Percentiles rank a stretch among this genome's conserved stretches.
Evolutionary conservation across 2,329 filamentous ascomycete species (phyloP).

Genomic region (Fusarium bulbicola): DNA sequence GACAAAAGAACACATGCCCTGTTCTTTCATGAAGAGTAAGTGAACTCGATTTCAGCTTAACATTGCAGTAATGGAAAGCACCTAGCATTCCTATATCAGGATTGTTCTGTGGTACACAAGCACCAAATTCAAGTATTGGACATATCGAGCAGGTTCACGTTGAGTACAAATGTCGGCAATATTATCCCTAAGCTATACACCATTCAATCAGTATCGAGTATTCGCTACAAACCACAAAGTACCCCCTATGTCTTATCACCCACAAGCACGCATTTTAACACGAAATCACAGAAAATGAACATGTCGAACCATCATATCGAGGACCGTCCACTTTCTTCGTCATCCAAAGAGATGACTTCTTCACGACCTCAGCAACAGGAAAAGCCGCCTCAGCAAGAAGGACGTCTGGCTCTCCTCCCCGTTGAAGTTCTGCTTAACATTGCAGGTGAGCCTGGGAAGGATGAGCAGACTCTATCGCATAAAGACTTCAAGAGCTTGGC

Average conservation of each 20-base stretch:
- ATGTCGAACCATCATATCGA: background rate
- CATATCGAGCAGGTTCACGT: background rate
- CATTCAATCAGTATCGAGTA: background rate
- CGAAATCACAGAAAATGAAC: accelerated
- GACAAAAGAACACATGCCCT: background rate
- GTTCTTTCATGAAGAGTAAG: accelerated
- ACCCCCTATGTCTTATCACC: too few species aligned
- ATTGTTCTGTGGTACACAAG: background rate
- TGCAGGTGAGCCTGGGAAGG: background rate
- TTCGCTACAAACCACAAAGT: accelerated
- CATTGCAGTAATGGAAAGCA: accelerated
- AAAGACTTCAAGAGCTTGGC: accelerated
- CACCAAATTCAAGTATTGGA: too few species aligned
- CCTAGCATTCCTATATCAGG: background rate
- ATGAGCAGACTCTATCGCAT: too few species aligned
- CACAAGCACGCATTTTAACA: background rate
- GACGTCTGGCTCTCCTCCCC: background rate
- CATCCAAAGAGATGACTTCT: background rate
- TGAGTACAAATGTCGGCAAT: background rate
- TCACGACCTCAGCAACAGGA: too few species aligned
- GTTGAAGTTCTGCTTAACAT: background rate
- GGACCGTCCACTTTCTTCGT: background rate
- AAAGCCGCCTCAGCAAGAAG: background rate
- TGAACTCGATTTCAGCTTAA: background rate
- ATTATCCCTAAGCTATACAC: accelerated